A percentile compares a stretch with the other conserved stretches of the same genome.
phyloP scores from a whole-genome alignment of 768 basidiomycete species.

The Mycena indigotica region DNA sequence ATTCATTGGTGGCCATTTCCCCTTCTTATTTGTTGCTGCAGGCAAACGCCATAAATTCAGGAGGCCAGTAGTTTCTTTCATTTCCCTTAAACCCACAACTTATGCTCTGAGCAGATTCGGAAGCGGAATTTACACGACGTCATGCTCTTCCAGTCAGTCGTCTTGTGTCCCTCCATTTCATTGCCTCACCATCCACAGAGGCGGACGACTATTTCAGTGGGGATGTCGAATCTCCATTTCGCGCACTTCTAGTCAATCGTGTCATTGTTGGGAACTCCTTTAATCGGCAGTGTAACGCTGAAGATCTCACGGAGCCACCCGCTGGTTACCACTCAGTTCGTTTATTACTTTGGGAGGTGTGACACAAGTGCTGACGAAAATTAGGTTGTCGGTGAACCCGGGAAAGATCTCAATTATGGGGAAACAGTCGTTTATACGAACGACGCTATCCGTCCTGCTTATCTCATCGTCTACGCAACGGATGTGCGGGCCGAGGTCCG shows the following conservation, averaged over 20 bases:
- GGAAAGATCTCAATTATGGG: constrained; percentile 65
- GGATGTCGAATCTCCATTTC: constrained; percentile 42
- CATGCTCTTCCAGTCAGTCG: constrained; percentile 64
- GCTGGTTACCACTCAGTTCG: constrained; percentile 66
- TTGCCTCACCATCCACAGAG: constrained; percentile 38
- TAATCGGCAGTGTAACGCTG: constrained; percentile 51
- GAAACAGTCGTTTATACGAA: constrained; percentile 70
- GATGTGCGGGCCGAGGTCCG: constrained; percentile 27
- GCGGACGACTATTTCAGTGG: constrained; percentile 66
- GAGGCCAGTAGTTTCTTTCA: constrained; percentile 24
- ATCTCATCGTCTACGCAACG: constrained; percentile 61
- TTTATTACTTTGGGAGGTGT: too few species aligned
- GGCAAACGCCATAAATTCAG: constrained; percentile 60
- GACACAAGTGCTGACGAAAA: too few species aligned
- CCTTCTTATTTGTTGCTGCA: constrained; percentile 21
- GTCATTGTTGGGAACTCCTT: constrained; percentile 66
- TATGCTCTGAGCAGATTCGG: constrained; percentile 52
- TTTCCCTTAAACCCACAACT: background rate
- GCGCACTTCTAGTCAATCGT: constrained; percentile 58
- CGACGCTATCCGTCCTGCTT: constrained; percentile 68
- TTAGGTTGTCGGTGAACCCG: constrained; percentile 65
- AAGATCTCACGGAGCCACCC: constrained; percentile 52
- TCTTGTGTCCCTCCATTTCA: background rate
- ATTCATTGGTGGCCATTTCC: background rate
- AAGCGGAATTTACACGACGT: constrained; percentile 67